phyloP scores from a whole-genome alignment of 1,139 yeast genomes.

The Sugiyamaella sp. region DNA sequence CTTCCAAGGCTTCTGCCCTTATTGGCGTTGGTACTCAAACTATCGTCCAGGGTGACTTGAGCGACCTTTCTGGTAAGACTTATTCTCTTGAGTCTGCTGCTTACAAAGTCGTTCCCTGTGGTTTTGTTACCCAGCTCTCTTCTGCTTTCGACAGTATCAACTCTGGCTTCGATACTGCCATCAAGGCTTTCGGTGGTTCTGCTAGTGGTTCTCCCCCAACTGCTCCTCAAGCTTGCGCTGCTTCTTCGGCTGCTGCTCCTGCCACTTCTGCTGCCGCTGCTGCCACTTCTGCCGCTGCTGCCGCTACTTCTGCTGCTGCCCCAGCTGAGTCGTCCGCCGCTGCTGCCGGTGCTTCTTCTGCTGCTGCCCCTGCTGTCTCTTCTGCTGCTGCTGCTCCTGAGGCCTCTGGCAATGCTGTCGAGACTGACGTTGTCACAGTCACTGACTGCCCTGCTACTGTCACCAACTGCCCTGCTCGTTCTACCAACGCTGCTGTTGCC shows the following conservation, averaged over 20 bases:
- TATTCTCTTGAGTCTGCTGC: conserved; percentile 24
- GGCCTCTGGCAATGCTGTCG: conserved; percentile 10
- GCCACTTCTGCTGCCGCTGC: conserved; percentile 20
- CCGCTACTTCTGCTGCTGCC: conserved; percentile 16
- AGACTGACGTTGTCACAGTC: conserved; percentile 13
- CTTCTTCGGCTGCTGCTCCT: conserved; percentile 19
- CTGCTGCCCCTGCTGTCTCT: conserved; percentile 14
- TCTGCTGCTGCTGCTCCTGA: conserved; percentile 9
- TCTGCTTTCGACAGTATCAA: conserved; percentile 16
- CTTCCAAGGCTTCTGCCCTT: conserved; percentile 24
- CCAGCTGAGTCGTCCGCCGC: conserved; percentile 19
- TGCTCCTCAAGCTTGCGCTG: conserved; percentile 12
- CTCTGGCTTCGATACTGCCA: conserved; percentile 18
- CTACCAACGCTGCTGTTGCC: conserved; percentile 11
- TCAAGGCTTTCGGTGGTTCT: conserved; percentile 21
- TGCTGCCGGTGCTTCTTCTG: conserved; percentile 16
- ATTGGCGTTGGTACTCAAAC: conserved; percentile 24
- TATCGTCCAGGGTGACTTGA: conserved; percentile 26
- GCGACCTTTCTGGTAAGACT: conserved; percentile 21
- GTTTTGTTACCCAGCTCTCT: conserved; percentile 2
- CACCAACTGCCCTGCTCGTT: conserved; percentile 19
- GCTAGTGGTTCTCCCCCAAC: conserved; percentile 24
- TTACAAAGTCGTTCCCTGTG: conserved; percentile 17
- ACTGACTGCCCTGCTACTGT: conserved; percentile 16
- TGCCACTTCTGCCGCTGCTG: conserved; percentile 25